These are phyloP conservation scores for Teratosphaeria pseudoeucalypti DNA, from an alignment of 2,329 filamentous ascomycete genomes.

Conservation along the genomic window DNA sequence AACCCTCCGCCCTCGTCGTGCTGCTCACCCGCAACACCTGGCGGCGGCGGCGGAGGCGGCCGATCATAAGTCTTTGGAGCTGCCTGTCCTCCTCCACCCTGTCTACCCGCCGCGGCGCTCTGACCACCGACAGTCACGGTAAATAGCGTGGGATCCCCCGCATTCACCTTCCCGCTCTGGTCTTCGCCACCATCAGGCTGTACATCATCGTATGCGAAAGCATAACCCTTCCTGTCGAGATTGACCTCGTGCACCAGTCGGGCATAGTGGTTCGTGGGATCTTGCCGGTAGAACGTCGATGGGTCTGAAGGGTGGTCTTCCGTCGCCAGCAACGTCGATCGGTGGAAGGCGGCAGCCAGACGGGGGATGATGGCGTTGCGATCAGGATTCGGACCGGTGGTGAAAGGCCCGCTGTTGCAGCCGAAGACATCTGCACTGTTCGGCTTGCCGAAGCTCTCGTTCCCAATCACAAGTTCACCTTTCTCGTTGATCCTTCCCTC, in stretches of 20 bases:
- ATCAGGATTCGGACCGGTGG: slow-evolving; percentile 31
- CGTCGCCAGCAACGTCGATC: slow-evolving; percentile 53
- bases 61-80: slow-evolving; percentile 5
- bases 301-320: slow-evolving; percentile 29
- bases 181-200: slow-evolving; percentile 48
- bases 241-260: slow-evolving; percentile 52
- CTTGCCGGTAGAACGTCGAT: slow-evolving; percentile 23
- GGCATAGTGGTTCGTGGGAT: slow-evolving; percentile 46
- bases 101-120: slow-evolving; percentile 6
- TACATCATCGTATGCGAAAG: slow-evolving; percentile 53
- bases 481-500: slow-evolving; percentile 36
- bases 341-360: slow-evolving; percentile 67
- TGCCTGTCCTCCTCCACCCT: not conserved
- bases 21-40: not conserved
- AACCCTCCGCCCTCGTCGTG: slow-evolving; percentile 4
- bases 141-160: slow-evolving; percentile 36
- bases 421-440: slow-evolving; percentile 55
- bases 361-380: slow-evolving; percentile 58
- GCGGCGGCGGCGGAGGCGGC: slow-evolving; percentile 9
- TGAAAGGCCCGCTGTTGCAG: slow-evolving; percentile 56
- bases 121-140: slow-evolving; percentile 39
- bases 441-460: slow-evolving; percentile 46
- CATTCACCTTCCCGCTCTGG: slow-evolving; percentile 43
- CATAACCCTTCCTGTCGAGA: slow-evolving; percentile 51
- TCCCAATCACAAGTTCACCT: slow-evolving; percentile 35